Evolutionary conservation across 345 rosid genomes (phyloP).

Genomic region (Gossypioides kirkii): DNA sequence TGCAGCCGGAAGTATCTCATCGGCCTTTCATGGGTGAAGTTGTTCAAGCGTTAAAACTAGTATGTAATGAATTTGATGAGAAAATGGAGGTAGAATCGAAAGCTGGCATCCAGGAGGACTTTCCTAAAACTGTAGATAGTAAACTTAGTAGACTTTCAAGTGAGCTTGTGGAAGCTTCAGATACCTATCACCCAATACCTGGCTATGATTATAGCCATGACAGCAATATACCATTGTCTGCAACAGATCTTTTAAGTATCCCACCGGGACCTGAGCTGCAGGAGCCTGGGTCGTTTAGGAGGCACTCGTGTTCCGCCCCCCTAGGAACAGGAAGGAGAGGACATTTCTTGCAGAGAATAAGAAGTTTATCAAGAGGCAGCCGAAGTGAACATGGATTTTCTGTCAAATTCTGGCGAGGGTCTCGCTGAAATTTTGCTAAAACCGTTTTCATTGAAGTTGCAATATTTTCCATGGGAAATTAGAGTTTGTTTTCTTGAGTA

Average conservation of each 20-base stretch:
- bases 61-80: conserved; percentile 54
- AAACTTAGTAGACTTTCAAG: conserved; percentile 22
- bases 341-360: conserved; percentile 48
- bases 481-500: neutral
- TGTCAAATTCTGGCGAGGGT: conserved; percentile 32
- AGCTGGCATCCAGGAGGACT: conserved; percentile 14
- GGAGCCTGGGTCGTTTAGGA: neutral
- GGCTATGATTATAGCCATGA: neutral
- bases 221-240: neutral
- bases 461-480: neutral
- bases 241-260: neutral
- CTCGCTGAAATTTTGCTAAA: conserved; percentile 14
- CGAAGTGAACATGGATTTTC: conserved; percentile 46
- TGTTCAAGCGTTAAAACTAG: conserved; percentile 68
- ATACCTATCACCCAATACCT: neutral
- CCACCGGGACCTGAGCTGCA: neutral
- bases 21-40: conserved; percentile 80
- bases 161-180: conserved; percentile 26
- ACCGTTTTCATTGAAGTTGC: neutral
- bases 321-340: conserved; percentile 34
- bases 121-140: conserved; percentile 22
- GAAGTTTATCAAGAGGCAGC: conserved; percentile 48
- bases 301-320: conserved; percentile 34
- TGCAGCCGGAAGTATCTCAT: conserved; percentile 64
- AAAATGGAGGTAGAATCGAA: conserved; percentile 24